phyloP scores from a whole-genome alignment of 2,329 filamentous ascomycete species.

The Colletotrichum karsti region DNA sequence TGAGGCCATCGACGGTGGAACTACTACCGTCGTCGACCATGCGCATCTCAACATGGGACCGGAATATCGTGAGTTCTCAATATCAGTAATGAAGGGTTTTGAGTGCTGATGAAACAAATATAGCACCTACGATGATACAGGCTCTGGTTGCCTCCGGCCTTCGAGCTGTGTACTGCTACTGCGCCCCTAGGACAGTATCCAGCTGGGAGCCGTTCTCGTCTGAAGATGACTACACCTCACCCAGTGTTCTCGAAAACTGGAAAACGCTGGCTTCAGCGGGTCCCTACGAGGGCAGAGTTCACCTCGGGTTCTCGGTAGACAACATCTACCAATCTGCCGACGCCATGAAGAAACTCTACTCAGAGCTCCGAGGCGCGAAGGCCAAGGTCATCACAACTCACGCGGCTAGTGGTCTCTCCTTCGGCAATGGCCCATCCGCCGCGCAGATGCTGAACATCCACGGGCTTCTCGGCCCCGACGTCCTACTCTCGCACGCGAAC shows the following conservation, averaged over 20 bases:
- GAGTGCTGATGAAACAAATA: fast-evolving
- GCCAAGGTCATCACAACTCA: slow-evolving; percentile 48
- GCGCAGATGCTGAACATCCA: background rate
- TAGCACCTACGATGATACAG: slow-evolving; percentile 43
- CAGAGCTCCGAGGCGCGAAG: slow-evolving; percentile 40
- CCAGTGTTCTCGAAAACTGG: slow-evolving; percentile 44
- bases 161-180: slow-evolving; percentile 53
- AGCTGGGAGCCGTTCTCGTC: slow-evolving; percentile 39
- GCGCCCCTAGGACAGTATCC: slow-evolving; percentile 39
- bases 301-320: slow-evolving; percentile 53
- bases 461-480: background rate
- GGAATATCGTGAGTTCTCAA: background rate
- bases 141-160: slow-evolving; percentile 51
- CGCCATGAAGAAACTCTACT: slow-evolving; percentile 45
- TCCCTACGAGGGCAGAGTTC: slow-evolving; percentile 39
- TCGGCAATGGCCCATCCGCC: background rate
- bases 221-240: slow-evolving; percentile 36
- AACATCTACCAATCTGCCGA: slow-evolving; percentile 47
- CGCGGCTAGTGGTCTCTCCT: background rate
- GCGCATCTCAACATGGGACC: slow-evolving; percentile 23
- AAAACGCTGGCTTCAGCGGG: slow-evolving; percentile 34
- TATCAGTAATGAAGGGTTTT: fast-evolving
- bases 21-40: slow-evolving; percentile 42
- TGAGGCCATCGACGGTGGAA: slow-evolving; percentile 50
- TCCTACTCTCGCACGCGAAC: slow-evolving; percentile 39